Percentiles rank a stretch among this genome's conserved stretches.
Conservation (phyloP, 2,329 filamentous ascomycete species). For the Calcarisporium arbuscula region DNA sequence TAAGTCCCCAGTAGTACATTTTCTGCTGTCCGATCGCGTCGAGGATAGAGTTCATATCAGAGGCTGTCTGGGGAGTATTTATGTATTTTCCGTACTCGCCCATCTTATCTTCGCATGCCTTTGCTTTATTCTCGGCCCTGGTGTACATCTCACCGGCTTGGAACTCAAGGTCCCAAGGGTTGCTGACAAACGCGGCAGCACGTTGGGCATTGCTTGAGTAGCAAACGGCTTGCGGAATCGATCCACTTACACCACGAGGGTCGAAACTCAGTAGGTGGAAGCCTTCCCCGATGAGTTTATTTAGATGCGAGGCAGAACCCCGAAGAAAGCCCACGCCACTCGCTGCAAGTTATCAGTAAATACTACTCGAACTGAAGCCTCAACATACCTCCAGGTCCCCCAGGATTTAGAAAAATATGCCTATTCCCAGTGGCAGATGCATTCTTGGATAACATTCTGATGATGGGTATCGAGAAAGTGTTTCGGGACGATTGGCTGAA, state of each 20-base stretch:
- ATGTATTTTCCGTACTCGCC: conserved; percentile 37
- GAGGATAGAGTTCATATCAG: conserved; percentile 45
- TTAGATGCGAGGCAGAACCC: conserved; percentile 27
- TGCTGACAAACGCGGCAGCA: conserved; percentile 17
- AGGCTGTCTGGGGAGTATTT: conserved; percentile 43
- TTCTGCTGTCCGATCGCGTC: conserved; percentile 28
- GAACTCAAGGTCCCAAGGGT: no score
- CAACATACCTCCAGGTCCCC: conserved; percentile 44
- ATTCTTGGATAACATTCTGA: conserved; percentile 36
- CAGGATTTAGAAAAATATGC: conserved; percentile 41
- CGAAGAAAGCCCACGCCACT: conserved; percentile 33
- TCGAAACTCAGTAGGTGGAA: conserved; percentile 43
- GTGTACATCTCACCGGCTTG: conserved; percentile 33
- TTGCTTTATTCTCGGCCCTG: conserved; percentile 33
- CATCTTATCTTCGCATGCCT: conserved; percentile 36
- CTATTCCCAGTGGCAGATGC: no score
- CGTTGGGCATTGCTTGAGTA: conserved; percentile 30
- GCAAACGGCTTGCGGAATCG: conserved; percentile 27
- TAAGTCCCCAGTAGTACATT: conserved; percentile 35
- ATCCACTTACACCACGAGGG: conserved; percentile 35
- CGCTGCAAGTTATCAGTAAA: no score
- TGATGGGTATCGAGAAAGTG: conserved; percentile 37
- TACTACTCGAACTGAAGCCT: no score
- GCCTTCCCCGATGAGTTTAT: conserved; percentile 29
- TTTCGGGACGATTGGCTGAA: conserved; percentile 26